These are phyloP conservation scores for Lotus japonicus DNA, from an alignment of 306 rosid species.

Conservation along the genomic window DNA sequence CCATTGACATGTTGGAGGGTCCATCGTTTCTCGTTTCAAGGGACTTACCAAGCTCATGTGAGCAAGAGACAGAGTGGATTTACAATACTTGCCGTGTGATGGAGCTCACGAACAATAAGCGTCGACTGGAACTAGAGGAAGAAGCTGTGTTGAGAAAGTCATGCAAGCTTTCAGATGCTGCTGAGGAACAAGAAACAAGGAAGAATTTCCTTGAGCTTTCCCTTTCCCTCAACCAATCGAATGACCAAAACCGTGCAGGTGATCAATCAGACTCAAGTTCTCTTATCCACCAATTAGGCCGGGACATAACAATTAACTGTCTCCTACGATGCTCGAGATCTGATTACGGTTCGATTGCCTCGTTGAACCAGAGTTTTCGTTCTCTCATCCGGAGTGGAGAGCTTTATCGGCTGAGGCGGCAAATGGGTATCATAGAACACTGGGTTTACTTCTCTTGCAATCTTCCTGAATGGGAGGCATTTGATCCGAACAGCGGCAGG, in stretches of 20 bases:
- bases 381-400: constrained; percentile 48
- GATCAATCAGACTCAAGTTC: constrained; percentile 41
- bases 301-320: constrained; percentile 55
- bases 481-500: constrained; percentile 40
- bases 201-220: constrained; percentile 20
- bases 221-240: constrained; percentile 16
- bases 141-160: constrained; percentile 29
- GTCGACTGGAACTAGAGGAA: constrained; percentile 32
- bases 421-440: constrained; percentile 52
- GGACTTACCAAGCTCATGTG: constrained; percentile 55
- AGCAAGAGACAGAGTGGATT: constrained; percentile 61
- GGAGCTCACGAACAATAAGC: constrained; percentile 39
- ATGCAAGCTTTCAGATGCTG: constrained; percentile 36
- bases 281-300: constrained; percentile 50
- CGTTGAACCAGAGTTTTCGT: constrained; percentile 46
- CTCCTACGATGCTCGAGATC: constrained; percentile 63
- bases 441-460: constrained; percentile 79
- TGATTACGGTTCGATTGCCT: constrained; percentile 52
- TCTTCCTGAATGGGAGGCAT: constrained; percentile 78
- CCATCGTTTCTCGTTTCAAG: constrained; percentile 58
- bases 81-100: constrained; percentile 40
- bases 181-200: constrained; percentile 10
- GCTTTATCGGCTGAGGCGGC: constrained; percentile 52
- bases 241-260: constrained; percentile 25
- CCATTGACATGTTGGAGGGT: constrained; percentile 56